A percentile compares a stretch with the other conserved stretches of the same genome.
These are phyloP conservation scores for Aspergillus sp. DNA, from an alignment of 2,329 filamentous ascomycete genomes.

Conservation along the genomic window DNA sequence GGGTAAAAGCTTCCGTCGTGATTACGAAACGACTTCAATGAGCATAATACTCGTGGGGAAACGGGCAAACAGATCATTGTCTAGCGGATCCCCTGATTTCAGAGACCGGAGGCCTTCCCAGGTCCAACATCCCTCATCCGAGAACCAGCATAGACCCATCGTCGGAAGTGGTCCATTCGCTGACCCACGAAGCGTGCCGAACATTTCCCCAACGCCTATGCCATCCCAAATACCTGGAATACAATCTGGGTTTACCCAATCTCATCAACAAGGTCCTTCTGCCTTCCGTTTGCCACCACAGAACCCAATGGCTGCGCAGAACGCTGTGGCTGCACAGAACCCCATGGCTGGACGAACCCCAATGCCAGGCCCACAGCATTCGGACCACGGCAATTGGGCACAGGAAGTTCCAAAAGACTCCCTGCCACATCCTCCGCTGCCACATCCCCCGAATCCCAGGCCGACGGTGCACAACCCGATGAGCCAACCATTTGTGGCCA, in stretches of 20 bases:
- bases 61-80: conserved; percentile 20
- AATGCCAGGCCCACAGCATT: not conserved
- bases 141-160: conserved; percentile 8
- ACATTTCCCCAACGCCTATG: conserved; percentile 2
- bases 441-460: not conserved
- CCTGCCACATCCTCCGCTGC: not conserved
- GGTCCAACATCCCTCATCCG: not conserved
- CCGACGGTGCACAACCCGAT: conserved; percentile 4
- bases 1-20: conserved; percentile 27
- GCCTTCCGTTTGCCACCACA: conserved; percentile 6
- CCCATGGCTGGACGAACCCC: not conserved
- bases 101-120: conserved; percentile 11
- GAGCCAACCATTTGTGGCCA: not conserved
- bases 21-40: conserved; percentile 34
- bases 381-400: conserved; percentile 9
- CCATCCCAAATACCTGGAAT: conserved; percentile 2
- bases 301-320: not conserved
- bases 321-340: too few species aligned
- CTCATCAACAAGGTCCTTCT: not conserved
- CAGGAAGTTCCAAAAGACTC: not conserved
- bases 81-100: conserved; percentile 12
- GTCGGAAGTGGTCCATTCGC: not conserved
- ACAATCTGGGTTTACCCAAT: conserved; percentile 11
- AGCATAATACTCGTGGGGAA: conserved; percentile 35
- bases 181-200: conserved; percentile 4